phyloP scores from a whole-genome alignment of 768 basidiomycete species.

The Panellus pusillus region DNA sequence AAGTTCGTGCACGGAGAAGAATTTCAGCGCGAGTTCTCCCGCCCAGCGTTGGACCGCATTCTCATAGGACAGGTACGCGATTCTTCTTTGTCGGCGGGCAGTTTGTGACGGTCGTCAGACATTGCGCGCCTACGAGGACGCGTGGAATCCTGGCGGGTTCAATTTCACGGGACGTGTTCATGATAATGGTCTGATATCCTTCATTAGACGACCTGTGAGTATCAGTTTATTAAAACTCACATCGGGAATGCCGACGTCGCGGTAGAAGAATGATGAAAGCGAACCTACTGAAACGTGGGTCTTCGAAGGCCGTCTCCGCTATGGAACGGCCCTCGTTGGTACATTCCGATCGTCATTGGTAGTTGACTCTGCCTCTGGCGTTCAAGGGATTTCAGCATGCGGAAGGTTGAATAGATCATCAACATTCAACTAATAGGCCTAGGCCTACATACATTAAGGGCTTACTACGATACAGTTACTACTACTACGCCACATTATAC shows the following conservation, averaged over 20 bases:
- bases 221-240: slow-evolving; percentile 11
- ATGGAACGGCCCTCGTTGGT: slow-evolving; percentile 52
- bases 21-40: slow-evolving; percentile 8
- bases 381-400: slow-evolving; percentile 62
- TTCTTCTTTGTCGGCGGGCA: slow-evolving; percentile 13
- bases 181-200: slow-evolving; percentile 56
- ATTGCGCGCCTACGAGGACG: slow-evolving; percentile 49
- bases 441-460: not conserved
- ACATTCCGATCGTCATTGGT: slow-evolving; percentile 44
- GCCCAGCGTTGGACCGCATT: slow-evolving; percentile 29
- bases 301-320: slow-evolving; percentile 56
- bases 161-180: slow-evolving; percentile 58
- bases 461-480: too few species aligned
- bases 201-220: slow-evolving; percentile 64
- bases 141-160: slow-evolving; percentile 60
- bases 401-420: slow-evolving; percentile 28
- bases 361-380: slow-evolving; percentile 31
- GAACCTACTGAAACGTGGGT: slow-evolving; percentile 51
- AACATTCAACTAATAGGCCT: too few species aligned
- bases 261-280: slow-evolving; percentile 41
- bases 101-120: slow-evolving; percentile 39
- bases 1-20: slow-evolving; percentile 17
- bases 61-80: slow-evolving; percentile 43
- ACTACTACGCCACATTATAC: too few species aligned
- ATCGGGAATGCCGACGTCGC: not conserved